Base-by-base conservation (phyloP, 805 yeast species). In the Metschnikowia cerradonensis region DNA sequence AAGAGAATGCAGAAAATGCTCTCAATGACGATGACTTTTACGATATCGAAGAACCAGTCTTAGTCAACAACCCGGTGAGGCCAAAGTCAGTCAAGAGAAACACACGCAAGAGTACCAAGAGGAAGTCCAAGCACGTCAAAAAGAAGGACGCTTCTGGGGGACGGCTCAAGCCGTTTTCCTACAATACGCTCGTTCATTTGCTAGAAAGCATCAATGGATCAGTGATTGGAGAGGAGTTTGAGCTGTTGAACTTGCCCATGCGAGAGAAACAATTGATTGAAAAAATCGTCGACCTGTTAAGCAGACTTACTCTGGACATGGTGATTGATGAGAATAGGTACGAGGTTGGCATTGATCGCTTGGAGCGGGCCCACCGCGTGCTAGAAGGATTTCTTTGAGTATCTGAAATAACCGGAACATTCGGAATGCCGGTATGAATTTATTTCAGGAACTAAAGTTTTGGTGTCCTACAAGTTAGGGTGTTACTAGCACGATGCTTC, bases 261-360 rank as follows among this genome's bases (percentile, higher is more conserved):
- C 85, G 84, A 52, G 96, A 90, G 61, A 86, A 87, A 57, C 84
- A 81, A 59, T 74, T 91, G 38, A 73, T 92, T 40, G 97, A 92
- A 62, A 83, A 89, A 66, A 82, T 92, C 45, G 87, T 92, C 3
- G 96, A 90, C 61, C 84, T 95, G 1, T 73, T 92, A 43, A 84
- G 94, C 37, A 77, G 94, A 59, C 77, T 94, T 52, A 90, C 96
- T 2, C 89, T 91, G 48, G 97, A 90, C 62, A 90, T 94, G 88
- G 86, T 90, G 48, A 65, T 88, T 50, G 96, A 92, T 65, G 89
- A 89, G 30, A 81, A 80, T 30, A 81, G 94, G 60, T 84, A 86
- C 51, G 84, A 83, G 14, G 90, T 89, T 53, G 96, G 97, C 11
- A 78, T 89, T 41, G 76, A 80, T 54, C 75, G 98, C 56, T 72